A percentile compares a stretch with the other conserved stretches of the same genome.
phyloP scores from a whole-genome alignment of 805 yeast species.

The Wickerhamiella australiensis region DNA sequence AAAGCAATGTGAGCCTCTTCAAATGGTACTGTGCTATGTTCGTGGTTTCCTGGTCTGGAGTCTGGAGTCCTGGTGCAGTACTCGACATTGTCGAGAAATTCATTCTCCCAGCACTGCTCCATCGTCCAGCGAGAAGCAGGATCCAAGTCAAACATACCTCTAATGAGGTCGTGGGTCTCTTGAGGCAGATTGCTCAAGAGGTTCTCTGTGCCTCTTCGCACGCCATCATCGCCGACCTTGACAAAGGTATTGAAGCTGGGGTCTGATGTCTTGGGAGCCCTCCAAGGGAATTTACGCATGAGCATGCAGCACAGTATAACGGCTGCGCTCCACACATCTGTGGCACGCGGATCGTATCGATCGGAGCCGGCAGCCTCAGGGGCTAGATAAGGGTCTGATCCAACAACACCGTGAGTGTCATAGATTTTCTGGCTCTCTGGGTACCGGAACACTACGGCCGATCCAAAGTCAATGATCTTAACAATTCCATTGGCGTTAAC shows the following conservation, averaged over 20 bases:
- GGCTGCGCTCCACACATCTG: conserved; percentile 88
- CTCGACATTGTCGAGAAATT: conserved; percentile 46
- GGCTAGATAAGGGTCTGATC: conserved; percentile 80
- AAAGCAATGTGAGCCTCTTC: conserved; percentile 93
- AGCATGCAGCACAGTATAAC: conserved; percentile 88
- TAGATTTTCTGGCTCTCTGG: conserved; percentile 65
- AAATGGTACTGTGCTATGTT: conserved; percentile 82
- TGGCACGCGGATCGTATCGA: conserved; percentile 83
- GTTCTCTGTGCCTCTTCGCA: conserved; percentile 48
- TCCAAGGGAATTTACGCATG: conserved; percentile 88
- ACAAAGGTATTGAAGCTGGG: conserved; percentile 74
- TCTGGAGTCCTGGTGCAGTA: conserved; percentile 58
- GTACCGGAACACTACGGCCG: conserved; percentile 81
- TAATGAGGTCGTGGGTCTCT: conserved; percentile 49
- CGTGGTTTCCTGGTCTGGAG: conserved; percentile 34
- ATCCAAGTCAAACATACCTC: conserved; percentile 54
- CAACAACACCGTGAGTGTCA: conserved; percentile 75
- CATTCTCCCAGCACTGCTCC: conserved; percentile 43
- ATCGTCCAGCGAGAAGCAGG: conserved; percentile 49
- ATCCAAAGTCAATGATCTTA: conserved; percentile 84
- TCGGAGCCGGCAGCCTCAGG: conserved; percentile 81
- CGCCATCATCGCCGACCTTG: conserved; percentile 18
- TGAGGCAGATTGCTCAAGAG: conserved; percentile 59
- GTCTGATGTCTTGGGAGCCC: conserved; percentile 72
- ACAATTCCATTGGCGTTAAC: conserved; percentile 72